A percentile compares a stretch with the other conserved stretches of the same genome.
Conservation (phyloP, 805 yeast genomes). For the Torulaspora gathmanii region DNA sequence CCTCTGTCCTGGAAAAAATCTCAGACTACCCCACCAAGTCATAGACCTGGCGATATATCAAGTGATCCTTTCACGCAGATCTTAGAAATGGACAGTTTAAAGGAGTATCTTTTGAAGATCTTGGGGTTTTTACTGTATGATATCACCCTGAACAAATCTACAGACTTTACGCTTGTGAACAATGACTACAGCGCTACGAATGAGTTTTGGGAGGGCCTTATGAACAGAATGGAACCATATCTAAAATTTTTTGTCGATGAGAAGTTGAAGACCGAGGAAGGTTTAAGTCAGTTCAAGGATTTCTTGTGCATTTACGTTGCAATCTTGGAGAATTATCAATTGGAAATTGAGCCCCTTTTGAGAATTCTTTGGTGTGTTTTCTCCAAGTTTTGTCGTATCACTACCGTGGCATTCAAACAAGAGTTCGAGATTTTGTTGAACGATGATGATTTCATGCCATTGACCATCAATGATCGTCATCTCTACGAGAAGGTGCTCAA, state of each 20-base stretch:
- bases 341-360: conserved; percentile 56
- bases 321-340: conserved; percentile 67
- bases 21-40: conserved; percentile 14
- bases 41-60: conserved; percentile 26
- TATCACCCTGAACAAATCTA: conserved; percentile 56
- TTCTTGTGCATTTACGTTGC: conserved; percentile 67
- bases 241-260: conserved; percentile 45
- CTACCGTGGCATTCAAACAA: conserved; percentile 50
- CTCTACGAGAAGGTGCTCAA: conserved; percentile 60
- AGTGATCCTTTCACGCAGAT: conserved; percentile 31
- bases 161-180: conserved; percentile 59
- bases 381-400: conserved; percentile 52
- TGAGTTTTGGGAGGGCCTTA: conserved; percentile 73
- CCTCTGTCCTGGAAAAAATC: conserved; percentile 49
- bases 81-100: conserved; percentile 34
- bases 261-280: conserved; percentile 40
- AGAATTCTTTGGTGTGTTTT: conserved; percentile 56
- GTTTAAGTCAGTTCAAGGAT: conserved; percentile 52
- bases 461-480: conserved; percentile 55
- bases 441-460: conserved; percentile 86
- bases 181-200: conserved; percentile 50
- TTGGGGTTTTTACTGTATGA: conserved; percentile 78
- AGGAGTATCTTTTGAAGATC: conserved; percentile 54
- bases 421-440: conserved; percentile 61
- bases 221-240: conserved; percentile 55